These are phyloP conservation scores for Microstroma glucosiphilum DNA, from an alignment of 1,284 basidiomycete species.

Conservation along the genomic window DNA sequence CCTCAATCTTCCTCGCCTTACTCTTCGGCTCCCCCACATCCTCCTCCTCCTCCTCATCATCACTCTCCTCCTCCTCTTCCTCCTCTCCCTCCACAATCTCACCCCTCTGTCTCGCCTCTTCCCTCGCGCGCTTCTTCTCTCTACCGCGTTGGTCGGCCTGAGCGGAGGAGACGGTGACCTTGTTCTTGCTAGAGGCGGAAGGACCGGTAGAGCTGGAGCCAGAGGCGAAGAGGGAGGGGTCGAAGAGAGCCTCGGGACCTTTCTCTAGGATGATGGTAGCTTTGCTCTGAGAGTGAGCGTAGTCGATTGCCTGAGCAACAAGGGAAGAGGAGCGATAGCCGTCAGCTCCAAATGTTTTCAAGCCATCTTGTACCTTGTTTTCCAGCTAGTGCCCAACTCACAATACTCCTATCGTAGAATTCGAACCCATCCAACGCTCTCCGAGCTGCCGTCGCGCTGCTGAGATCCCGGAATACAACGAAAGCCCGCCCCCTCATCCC, in stretches of 20 bases:
- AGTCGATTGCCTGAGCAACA: conserved; percentile 58
- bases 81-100: conserved; percentile 14
- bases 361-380: background rate
- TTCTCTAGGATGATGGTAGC: conserved; percentile 58
- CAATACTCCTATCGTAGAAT: conserved; percentile 87
- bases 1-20: conserved; percentile 20
- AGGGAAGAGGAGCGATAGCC: conserved; percentile 3
- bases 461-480: conserved; percentile 84
- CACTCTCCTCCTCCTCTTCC: conserved; percentile 24
- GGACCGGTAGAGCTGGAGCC: conserved; percentile 20
- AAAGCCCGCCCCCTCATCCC: conserved; percentile 94
- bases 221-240: conserved; percentile 19
- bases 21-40: conserved; percentile 12
- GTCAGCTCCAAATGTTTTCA: background rate
- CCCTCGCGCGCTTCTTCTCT: conserved; percentile 61
- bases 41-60: conserved; percentile 20
- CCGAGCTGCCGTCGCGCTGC: conserved; percentile 81
- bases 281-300: conserved; percentile 76
- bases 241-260: conserved; percentile 32
- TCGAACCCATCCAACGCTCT: conserved; percentile 80
- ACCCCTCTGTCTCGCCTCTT: conserved; percentile 47
- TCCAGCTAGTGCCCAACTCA: conserved; percentile 53
- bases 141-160: conserved; percentile 60
- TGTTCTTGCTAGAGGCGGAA: conserved; percentile 18
- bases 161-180: conserved; percentile 52